phyloP scores from a whole-genome alignment of 139 green algal genomes.

The Chlorella sorokiniana region DNA sequence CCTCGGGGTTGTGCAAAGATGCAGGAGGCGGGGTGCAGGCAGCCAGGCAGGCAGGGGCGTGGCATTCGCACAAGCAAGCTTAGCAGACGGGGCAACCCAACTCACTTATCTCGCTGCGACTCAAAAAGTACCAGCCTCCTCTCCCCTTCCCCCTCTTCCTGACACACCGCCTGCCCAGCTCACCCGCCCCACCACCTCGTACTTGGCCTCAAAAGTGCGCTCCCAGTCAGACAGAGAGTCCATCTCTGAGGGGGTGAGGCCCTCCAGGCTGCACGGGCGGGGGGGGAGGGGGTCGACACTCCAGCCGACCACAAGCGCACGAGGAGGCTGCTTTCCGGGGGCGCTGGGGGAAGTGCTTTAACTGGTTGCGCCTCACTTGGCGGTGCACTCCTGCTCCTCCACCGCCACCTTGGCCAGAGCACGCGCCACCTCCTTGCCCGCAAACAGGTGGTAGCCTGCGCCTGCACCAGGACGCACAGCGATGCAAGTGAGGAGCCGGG shows the following conservation, averaged over 20 bases:
- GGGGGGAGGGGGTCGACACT: neutral
- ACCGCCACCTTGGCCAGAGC: constrained; percentile 63
- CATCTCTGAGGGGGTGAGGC: constrained; percentile 48
- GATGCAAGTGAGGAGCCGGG: neutral
- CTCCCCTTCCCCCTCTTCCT: neutral
- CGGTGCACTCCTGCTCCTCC: constrained; percentile 47
- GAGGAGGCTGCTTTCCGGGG: neutral
- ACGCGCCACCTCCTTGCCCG: constrained; percentile 64
- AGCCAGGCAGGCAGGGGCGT: neutral
- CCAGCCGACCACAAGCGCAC: neutral
- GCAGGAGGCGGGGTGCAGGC: neutral
- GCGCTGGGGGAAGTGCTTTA: neutral
- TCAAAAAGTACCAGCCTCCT: constrained; percentile 5
- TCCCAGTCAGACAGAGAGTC: constrained; percentile 56
- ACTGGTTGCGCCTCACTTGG: constrained; percentile 19
- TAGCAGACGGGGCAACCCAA: no score
- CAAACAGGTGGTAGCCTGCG: constrained; percentile 55
- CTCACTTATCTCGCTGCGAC: neutral
- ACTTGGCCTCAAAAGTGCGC: constrained; percentile 57
- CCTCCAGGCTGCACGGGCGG: constrained; percentile 24
- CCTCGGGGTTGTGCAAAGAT: neutral
- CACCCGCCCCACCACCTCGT: constrained; percentile 62
- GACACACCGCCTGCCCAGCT: neutral
- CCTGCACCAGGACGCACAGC: constrained; percentile 27
- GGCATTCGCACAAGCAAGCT: no score